Percentiles rank a stretch among this genome's conserved stretches.
Evolutionary conservation across 805 yeast species (phyloP).

Genomic region (Sugiyamaella americana): DNA sequence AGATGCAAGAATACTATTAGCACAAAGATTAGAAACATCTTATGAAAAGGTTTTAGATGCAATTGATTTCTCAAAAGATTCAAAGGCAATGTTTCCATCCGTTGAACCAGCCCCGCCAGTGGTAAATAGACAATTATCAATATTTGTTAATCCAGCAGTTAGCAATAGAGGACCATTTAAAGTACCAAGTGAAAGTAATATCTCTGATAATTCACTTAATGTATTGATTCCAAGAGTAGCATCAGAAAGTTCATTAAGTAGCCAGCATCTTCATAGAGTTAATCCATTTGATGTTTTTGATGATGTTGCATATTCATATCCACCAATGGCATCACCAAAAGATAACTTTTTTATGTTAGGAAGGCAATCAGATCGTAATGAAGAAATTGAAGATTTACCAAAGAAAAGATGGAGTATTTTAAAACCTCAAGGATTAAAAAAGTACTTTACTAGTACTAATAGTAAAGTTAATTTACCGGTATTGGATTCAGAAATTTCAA

Average conservation of each 20-base stretch:
- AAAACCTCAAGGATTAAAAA: neutral
- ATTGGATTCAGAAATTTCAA: neutral
- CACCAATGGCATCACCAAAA: constrained; percentile 19
- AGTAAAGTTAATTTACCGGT: neutral
- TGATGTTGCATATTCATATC: constrained; percentile 31
- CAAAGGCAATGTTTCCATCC: constrained; percentile 15
- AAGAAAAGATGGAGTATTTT: constrained; percentile 12
- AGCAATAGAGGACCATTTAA: neutral
- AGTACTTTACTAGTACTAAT: neutral
- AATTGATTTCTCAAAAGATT: constrained; percentile 8
- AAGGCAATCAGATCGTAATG: neutral
- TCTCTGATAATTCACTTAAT: neutral
- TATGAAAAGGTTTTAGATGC: constrained; percentile 11
- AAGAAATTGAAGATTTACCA: neutral
- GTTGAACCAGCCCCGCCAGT: constrained; percentile 27
- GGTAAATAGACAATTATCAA: constrained; percentile 26
- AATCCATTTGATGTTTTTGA: constrained; percentile 35
- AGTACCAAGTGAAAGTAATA: neutral
- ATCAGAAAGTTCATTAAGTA: neutral
- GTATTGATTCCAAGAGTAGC: neutral
- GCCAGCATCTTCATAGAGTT: constrained; percentile 22
- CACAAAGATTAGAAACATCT: constrained; percentile 20
- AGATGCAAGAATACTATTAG: constrained; percentile 24
- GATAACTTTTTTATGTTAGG: constrained; percentile 8
- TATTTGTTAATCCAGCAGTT: constrained; percentile 22